Evolutionary conservation across 2,329 filamentous ascomycete species (phyloP).

Genomic region (Cladosporium sp.): DNA sequence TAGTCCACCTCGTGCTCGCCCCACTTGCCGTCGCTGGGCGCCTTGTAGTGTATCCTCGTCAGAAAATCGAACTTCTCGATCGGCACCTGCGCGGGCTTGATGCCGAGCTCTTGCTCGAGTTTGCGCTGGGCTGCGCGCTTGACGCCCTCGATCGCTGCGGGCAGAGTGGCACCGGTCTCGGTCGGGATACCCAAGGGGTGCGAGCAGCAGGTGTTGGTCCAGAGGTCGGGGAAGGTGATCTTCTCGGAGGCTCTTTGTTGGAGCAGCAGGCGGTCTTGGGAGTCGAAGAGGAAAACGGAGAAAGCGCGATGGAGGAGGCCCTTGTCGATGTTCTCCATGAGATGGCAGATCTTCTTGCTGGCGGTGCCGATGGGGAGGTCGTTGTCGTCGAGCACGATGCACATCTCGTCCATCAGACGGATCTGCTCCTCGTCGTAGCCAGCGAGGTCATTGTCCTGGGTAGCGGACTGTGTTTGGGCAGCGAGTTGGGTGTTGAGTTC

Average conservation of each 20-base stretch:
- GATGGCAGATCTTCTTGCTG: slow-evolving; percentile 97
- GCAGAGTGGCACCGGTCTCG: slow-evolving; percentile 80
- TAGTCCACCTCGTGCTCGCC: slow-evolving; percentile 99
- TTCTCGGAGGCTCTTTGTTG: slow-evolving; percentile 96
- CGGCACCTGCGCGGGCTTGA: slow-evolving; percentile 82
- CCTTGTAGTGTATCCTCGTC: slow-evolving; percentile 97
- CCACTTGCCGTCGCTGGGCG: slow-evolving; percentile 95
- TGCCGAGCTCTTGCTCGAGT: slow-evolving; percentile 90
- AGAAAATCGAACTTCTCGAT: slow-evolving; percentile 89
- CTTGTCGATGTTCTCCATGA: slow-evolving; percentile 98
- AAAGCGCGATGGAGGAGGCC: slow-evolving; percentile 96
- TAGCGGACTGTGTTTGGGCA: slow-evolving; percentile 50
- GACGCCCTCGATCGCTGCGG: slow-evolving; percentile 76
- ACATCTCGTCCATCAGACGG: slow-evolving; percentile 96
- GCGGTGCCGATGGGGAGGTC: slow-evolving; percentile 91
- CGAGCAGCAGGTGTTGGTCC: slow-evolving; percentile 99
- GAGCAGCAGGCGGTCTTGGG: slow-evolving; percentile 83
- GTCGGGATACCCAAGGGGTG: slow-evolving; percentile 88
- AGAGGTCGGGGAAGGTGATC: slow-evolving; percentile 99
- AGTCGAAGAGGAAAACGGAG: slow-evolving; percentile 96
- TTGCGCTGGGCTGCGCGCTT: slow-evolving; percentile 92
- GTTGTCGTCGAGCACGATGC: slow-evolving; percentile 91
- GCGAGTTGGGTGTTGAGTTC: slow-evolving; percentile 60
- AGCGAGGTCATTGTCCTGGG: slow-evolving; percentile 63
- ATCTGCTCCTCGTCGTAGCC: slow-evolving; percentile 98